phyloP scores from a whole-genome alignment of 2,329 filamentous ascomycete species.

The Botrytis pseudocinerea region DNA sequence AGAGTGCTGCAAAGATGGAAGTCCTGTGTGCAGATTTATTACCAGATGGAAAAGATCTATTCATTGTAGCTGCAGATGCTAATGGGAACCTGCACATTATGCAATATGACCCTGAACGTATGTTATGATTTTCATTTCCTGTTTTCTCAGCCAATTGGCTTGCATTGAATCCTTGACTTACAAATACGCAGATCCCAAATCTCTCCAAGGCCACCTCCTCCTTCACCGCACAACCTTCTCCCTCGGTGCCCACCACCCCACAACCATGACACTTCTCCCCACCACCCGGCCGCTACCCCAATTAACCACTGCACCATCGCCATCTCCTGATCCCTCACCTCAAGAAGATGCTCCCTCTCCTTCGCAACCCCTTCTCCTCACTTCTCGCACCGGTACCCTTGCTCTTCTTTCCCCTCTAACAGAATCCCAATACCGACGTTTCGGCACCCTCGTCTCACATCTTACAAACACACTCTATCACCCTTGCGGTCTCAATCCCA shows the following conservation, averaged over 20 bases:
- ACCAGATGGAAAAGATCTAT: conserved; percentile 79
- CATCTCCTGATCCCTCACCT: conserved; percentile 33
- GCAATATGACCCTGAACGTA: conserved; percentile 93
- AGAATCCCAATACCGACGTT: conserved; percentile 79
- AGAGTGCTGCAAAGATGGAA: conserved; percentile 76
- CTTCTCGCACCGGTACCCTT: conserved; percentile 74
- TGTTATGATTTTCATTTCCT: conserved; percentile 42
- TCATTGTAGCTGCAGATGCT: conserved; percentile 78
- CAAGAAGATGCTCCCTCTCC: conserved; percentile 38
- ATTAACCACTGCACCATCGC: conserved; percentile 47
- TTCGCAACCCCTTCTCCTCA: conserved; percentile 60
- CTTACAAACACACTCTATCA: conserved; percentile 75
- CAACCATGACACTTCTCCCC: conserved; percentile 73
- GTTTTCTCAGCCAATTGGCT: background rate
- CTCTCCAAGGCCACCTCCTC: conserved; percentile 82
- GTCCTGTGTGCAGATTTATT: conserved; percentile 83
- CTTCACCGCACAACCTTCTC: conserved; percentile 88
- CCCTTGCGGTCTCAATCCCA: conserved; percentile 78
- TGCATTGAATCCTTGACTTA: background rate
- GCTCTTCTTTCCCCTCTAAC: conserved; percentile 74
- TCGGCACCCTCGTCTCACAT: conserved; percentile 79
- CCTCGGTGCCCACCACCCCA: conserved; percentile 74
- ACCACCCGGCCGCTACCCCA: conserved; percentile 54
- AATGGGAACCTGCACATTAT: conserved; percentile 85
- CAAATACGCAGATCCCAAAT: conserved; percentile 75